Evolutionary conservation across 306 rosid genomes (phyloP), one percentile per base, ranked within the genome.

Genomic region (Quercus aquifolioides): DNA sequence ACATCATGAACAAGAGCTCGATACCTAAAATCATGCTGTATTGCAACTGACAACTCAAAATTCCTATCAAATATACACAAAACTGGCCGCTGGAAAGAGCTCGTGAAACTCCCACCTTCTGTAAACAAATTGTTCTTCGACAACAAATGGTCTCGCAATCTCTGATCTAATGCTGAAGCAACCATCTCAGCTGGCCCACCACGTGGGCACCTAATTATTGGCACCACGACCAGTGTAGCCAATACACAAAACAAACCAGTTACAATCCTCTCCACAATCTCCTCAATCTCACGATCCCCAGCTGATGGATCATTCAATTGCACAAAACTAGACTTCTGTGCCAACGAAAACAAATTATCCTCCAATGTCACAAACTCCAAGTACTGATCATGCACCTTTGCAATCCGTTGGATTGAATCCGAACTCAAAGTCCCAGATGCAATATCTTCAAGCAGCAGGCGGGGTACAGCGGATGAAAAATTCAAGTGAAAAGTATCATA

Each of bases 121-220:
- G 91, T 85, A 56, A 95, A 95, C 88, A 95, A 82, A 84, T 95
- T 95, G 78, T 91, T 95, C 90, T 95, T 95, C 0, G 97, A 87
- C 85, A 91, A 80, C 85, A 95, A 89, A 84, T 95, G 99, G 80
- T 95, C 99, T 19, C 99, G 85, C 79, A 95, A 81, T 55, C 94
- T 89, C 85, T 93, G 98, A 79, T 95, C 99, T 91, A 95, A 79
- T 3, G 92, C 92, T 1, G 94, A 80, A 2, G 99, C 99, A 73
- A 93, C 99, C 99, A 95, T 89, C 89, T 95, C 98, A 13, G 98
- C 97, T 0, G 99, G 97, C 1, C 99, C 99, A 14, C 98, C 99
- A 2, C 93, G 90, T 0, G 96, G 94, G 59, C 97, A 93, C 62
- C 98, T 81, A 43, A 95, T 93, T 55, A 95, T 86, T 0, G 99